Evolutionary conservation across 495 filamentous ascomycete species (phyloP), one percentile per base, ranked within the genome.

Genomic region (Aspergillus asperescens): DNA sequence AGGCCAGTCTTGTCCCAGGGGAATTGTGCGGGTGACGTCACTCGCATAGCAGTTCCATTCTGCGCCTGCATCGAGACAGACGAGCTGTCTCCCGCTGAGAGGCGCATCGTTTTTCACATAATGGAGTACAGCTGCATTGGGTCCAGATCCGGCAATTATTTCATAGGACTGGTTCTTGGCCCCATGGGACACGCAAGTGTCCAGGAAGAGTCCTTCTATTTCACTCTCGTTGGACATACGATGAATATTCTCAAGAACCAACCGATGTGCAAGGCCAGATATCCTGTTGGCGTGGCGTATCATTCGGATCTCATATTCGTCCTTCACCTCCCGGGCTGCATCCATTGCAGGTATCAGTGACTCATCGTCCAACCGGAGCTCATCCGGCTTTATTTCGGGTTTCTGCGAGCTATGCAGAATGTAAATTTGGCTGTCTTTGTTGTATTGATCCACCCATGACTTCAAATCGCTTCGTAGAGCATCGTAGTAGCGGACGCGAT

Each of bases 31-130:
- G 0, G 92, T 97, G 29, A 97, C 80, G 58, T 96, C 91, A 45
- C 82, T 83, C n/a, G 89, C 89, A 62, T 97, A 97, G 65, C 87
- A 89, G 10, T 83, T 68, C 78, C 80, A 94, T 64, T 96, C 92
- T 28, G 82, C 81, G 5, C 88, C 90, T 1, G 90, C 92, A 64
- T 97, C 92, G 7, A 96, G 73, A 52, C 88, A 84, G 22, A 95
- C 74, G 15, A 92, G 72, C 62, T 90, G 84, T 44, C 78, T 75
- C 2, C 80, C 80, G 4, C 70, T 61, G 29, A 96, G 76, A 5
- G 81, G 69, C 55, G 86, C 77, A 59, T 93, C 73, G 63, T 97
- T 97, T 22, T 76, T 76, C 6, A 78, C 73, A 65, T 97, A 97
- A 67, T 97, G 92, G n/a, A 96, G 73, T 0, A 84, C 86, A 20